Evolutionary conservation across 1,139 yeast species (phyloP), one percentile per base, ranked within the genome.

Genomic region (Geotrichum australiense): DNA sequence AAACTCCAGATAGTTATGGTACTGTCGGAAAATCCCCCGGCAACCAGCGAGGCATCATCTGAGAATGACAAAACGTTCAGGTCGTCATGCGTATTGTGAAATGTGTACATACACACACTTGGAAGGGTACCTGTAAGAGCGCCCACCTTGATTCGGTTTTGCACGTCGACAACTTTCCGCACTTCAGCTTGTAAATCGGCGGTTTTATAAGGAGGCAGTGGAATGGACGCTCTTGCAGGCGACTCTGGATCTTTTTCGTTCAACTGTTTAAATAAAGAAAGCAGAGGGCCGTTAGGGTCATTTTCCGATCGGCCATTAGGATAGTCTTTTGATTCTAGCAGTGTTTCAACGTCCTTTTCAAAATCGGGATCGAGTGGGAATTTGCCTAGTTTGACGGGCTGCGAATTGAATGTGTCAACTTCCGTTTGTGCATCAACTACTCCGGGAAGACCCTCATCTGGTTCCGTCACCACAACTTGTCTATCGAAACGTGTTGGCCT

Each of bases 101-200:
- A 89, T 0, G 98, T 91, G 66, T 91, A 93, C 96, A 91, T 86
- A 63, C 98, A 91, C 30, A 91, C 95, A 45, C 94, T 83, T 10
- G 99, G 99, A 21, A 93, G 74, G 22, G 86, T 69, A 1, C 94
- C 82, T 61, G 85, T 96, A 22, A 78, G 64, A 2, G 78, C 63
- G 24, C 73, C 76, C 42, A 91, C 62, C 49, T 70, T 73, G 40
- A 91, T 76, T 49, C 82, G 76, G 34, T 82, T 76, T 47, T 95
- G 71, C 5, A 93, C 77, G 60, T 91, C 97, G 52, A 79, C 85
- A 29, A 91, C 84, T 46, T 78, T 75, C 47, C 78, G 70, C 12
- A 91, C 80, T 55, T 83, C 89, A 46, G 84, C 66, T 56, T 81
- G 82, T 41, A 93, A 71, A 57, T 91, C 97, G 35, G 76, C 68